A percentile compares a stretch with the other conserved stretches of the same genome.
Evolutionary conservation across 164 flowering plant species (phyloP).

Genomic region (Akebia trifoliata): DNA sequence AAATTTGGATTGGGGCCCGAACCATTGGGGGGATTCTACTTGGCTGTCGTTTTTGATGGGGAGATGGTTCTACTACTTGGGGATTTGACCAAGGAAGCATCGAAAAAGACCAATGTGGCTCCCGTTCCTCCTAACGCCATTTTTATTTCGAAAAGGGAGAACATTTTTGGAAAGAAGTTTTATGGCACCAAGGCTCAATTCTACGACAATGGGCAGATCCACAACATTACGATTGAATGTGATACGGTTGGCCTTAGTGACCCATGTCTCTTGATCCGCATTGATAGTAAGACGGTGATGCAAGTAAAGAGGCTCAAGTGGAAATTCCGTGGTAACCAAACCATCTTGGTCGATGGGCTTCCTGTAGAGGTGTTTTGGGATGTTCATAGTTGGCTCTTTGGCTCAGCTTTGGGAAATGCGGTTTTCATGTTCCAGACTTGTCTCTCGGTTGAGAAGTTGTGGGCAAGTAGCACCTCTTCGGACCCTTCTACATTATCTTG

Average conservation of each 20-base stretch:
- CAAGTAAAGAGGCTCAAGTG: slow-evolving; percentile 35
- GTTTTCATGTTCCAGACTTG: slow-evolving; percentile 35
- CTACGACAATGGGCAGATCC: slow-evolving; percentile 29
- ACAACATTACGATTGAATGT: slow-evolving; percentile 32
- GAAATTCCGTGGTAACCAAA: slow-evolving; percentile 52
- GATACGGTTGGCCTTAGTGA: slow-evolving; percentile 24
- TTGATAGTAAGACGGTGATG: slow-evolving; percentile 34
- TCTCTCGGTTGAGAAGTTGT: slow-evolving; percentile 23
- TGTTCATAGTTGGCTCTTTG: slow-evolving; percentile 37
- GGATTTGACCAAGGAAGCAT: slow-evolving; percentile 31
- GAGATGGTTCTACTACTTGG: slow-evolving; percentile 38
- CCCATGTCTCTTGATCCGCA: slow-evolving; percentile 26
- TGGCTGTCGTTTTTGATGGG: slow-evolving; percentile 27
- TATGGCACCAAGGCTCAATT: slow-evolving; percentile 33
- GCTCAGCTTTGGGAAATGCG: slow-evolving; percentile 23
- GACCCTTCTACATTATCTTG: slow-evolving; percentile 21
- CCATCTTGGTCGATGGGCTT: no score
- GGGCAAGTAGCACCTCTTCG: slow-evolving; percentile 10
- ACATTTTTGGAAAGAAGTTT: slow-evolving; percentile 36
- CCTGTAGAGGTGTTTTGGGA: no score
- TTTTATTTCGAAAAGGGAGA: slow-evolving; percentile 36
- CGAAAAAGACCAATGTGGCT: slow-evolving; percentile 26
- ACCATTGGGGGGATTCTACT: slow-evolving; percentile 36
- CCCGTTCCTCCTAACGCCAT: slow-evolving; percentile 17
- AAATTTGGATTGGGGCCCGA: slow-evolving; percentile 40